Evolutionary conservation across 805 yeast genomes (phyloP), one percentile per base, ranked within the genome.

Genomic region (Pichia sporocuriosa): DNA sequence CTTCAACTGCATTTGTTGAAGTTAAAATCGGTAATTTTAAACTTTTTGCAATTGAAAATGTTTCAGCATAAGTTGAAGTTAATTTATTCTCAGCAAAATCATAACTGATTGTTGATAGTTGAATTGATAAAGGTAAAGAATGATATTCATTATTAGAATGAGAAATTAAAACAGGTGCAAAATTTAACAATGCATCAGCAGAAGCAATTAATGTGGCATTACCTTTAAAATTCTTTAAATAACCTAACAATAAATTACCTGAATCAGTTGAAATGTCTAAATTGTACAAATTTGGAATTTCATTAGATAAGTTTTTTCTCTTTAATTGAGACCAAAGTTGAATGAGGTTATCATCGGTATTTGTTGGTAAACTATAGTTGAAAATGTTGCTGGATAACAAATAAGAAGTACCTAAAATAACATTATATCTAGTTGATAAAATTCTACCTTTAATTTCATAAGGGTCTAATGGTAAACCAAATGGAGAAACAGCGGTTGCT

Each of bases 241-340:
- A 89, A 29, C 96, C 97, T 38, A 84, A 66, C 35, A 90, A 72
- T 22, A 84, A 75, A 47, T 78, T 72, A 35, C 90, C 85, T 25
- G 96, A 93, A 53, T 96, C 97, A 2, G 82, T 68, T 59, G 95
- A 78, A 43, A 85, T 75, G 56, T 88, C 87, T 43, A 81, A 61
- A 48, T 73, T 66, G 56, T 77, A 68, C 51, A 81, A 62, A 40
- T 68, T 68, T 22, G 94, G 93, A 41, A 79, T 75, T n/a, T 59
- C 62, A 20, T 79, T 79, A 35, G 61, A 56, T 12, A 75, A 66
- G 56, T 82, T 81, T 30, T 58, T 55, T 54, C 75, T 71, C 55
- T 67, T 68, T 37, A 68, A 61, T 35, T 66, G 59, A 33, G 70
- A 57, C 95, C 95, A 87, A 39, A 71, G 60, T 58, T 82, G 86